These are phyloP conservation scores for Lepiota brunneoincarnata DNA, from an alignment of 768 basidiomycete genomes.

Conservation along the genomic window DNA sequence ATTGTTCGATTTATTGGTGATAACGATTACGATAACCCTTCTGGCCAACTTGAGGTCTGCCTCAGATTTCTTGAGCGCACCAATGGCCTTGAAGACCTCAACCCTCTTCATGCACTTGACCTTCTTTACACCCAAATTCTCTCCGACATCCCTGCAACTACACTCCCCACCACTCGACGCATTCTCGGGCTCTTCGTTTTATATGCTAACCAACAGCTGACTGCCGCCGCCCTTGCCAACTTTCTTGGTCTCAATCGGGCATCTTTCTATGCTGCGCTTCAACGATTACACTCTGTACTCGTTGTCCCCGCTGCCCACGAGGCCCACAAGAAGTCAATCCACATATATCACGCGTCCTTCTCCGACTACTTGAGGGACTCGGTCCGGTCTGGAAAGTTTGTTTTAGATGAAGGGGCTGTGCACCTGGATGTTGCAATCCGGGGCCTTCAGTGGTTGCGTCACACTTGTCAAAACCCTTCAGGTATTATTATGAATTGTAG, in stretches of 20 bases:
- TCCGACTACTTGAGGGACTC: neutral
- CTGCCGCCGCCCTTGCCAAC: neutral
- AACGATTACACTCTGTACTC: neutral
- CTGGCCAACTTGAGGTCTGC: neutral
- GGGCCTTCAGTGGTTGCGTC: neutral
- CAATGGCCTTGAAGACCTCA: neutral
- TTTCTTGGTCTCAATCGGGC: neutral
- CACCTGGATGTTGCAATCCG: constrained; percentile 2
- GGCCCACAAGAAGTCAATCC: neutral
- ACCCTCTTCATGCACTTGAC: neutral
- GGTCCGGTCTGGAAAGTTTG: neutral
- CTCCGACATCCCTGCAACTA: neutral
- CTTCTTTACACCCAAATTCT: neutral
- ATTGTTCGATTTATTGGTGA: neutral
- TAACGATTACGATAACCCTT: neutral
- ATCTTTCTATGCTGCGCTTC: neutral
- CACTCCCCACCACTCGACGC: neutral
- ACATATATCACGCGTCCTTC: neutral
- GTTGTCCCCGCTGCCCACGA: neutral
- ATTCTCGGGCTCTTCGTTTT: neutral
- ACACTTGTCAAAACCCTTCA: too few species aligned
- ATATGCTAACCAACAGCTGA: neutral
- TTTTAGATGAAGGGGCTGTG: neutral
- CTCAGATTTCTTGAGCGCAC: neutral
- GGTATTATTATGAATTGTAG: too few species aligned